Evolutionary conservation across 1,139 yeast genomes (phyloP).

Genomic region (Diutina pseudorugosa): DNA sequence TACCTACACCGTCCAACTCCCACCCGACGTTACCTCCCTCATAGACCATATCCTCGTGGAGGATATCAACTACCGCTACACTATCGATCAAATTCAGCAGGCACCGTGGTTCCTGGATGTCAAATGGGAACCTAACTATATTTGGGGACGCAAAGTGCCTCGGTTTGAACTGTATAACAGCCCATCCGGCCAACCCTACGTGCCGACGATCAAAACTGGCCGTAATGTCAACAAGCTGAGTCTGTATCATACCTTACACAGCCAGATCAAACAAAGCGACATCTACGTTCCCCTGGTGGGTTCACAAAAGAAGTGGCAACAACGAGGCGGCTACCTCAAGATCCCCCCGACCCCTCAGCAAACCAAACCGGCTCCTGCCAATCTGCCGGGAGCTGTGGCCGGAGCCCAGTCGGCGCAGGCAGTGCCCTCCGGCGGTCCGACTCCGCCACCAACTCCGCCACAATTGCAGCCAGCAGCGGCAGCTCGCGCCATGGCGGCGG

Average conservation of each 20-base stretch:
- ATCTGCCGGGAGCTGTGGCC: no score
- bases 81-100: constrained; percentile 18
- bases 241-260: constrained; percentile 30
- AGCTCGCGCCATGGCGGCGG: not conserved
- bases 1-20: constrained; percentile 38
- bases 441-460: not conserved
- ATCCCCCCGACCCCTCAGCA: not conserved
- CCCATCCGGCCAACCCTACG: constrained; percentile 11
- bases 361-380: not conserved
- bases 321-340: not conserved
- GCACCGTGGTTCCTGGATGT: constrained; percentile 25
- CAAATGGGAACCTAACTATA: constrained; percentile 29
- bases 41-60: constrained; percentile 27
- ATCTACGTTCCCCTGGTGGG: constrained; percentile 4
- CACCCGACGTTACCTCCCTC: constrained; percentile 7
- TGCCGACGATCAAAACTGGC: constrained; percentile 28
- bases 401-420: not conserved
- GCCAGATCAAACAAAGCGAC: constrained; percentile 27
- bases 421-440: not conserved
- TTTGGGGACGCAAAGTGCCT: constrained; percentile 37
- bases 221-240: constrained; percentile 27
- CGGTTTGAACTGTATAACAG: constrained; percentile 43
- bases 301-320: not conserved
- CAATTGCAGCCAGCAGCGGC: not conserved
- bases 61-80: constrained; percentile 21